Base-by-base conservation (phyloP, 495 filamentous ascomycete genomes). In the Cryomyces antarcticus region DNA sequence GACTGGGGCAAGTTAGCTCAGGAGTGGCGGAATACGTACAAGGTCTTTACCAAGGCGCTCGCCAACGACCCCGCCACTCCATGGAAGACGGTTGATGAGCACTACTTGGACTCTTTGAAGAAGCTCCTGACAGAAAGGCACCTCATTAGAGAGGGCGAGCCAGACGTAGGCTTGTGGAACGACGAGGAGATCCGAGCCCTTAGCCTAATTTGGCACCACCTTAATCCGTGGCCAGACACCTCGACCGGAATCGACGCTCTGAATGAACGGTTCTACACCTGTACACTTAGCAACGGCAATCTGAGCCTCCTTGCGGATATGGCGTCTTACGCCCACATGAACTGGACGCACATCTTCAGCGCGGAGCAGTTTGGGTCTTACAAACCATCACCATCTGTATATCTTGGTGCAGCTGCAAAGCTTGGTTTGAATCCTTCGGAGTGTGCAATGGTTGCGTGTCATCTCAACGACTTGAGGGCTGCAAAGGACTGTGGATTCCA, bases 221-320 rank as follows among this genome's bases (percentile, higher is more conserved):
- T 92, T 0, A 62, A 65, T 28, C 76, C 79, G 2, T 87, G 80
- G 80, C 44, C 66, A 0, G 82, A 88, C 52, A 69, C 71, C 30
- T 58, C 62, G 5, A 39, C 38, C 0, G 82, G 78, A 3, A 55
- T 88, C 27, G 49, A 54, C 7, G 57, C 57, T 36, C 61, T 87
- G 31, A 73, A 70, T 40, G 58, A 50, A 0, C 59, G 59, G 24
- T 76, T 72, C 56, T 58, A 60, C 28, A 80, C 75, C 0, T 67
- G 66, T 39, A 84, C 77, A 0, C 62, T 88, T 30, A 79, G 76
- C 11, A 88, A 92, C 52, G 81, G 78, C 38, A 88, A 87, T 58
- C 49, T 69, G 7, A 57, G 63, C 6, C 65, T 86, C 30, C 61
- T 87, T 31, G 47, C 64, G n/a, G 81, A 86, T 54, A 65, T 88